phyloP scores from a whole-genome alignment of 1,284 basidiomycete species.

The Hypsizygus ulmarius region DNA sequence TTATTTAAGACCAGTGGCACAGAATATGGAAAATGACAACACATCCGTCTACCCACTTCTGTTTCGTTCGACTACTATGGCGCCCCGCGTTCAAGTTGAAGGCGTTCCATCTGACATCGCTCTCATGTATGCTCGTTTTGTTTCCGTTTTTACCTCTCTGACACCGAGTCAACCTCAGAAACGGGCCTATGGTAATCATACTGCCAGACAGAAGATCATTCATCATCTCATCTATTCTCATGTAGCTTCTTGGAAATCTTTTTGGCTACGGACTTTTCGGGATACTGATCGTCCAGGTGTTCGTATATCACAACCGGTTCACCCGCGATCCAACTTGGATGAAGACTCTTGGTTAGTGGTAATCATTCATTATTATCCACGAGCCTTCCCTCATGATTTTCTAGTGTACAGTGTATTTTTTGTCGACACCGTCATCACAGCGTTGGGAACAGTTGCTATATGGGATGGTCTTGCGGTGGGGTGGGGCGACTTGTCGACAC shows the following conservation, averaged over 20 bases:
- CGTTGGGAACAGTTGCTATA: neutral
- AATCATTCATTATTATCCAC: neutral
- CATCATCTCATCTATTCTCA: neutral
- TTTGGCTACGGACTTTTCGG: neutral
- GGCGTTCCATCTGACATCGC: neutral
- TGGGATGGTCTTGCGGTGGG: neutral
- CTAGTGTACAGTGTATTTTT: neutral
- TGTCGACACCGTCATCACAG: neutral
- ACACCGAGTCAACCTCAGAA: too few relatives aligned
- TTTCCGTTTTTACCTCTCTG: too few relatives aligned
- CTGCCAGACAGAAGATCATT: neutral
- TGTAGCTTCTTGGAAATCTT: neutral
- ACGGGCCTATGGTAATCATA: too few relatives aligned
- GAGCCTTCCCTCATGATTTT: neutral
- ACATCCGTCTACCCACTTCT: too few relatives aligned
- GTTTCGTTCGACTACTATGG: too few relatives aligned
- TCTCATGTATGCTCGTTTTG: neutral
- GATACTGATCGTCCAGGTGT: neutral
- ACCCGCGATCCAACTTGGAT: slow-evolving; percentile 1
- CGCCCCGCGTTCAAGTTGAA: too few relatives aligned
- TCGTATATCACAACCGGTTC: neutral
- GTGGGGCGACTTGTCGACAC: slow-evolving; percentile 1
- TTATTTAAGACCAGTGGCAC: too few relatives aligned
- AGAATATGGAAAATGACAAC: too few relatives aligned
- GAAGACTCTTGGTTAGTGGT: neutral